These are phyloP conservation scores for Furcasterigmium sp. DNA, from an alignment of 2,329 filamentous ascomycete species.

Conservation along the genomic window DNA sequence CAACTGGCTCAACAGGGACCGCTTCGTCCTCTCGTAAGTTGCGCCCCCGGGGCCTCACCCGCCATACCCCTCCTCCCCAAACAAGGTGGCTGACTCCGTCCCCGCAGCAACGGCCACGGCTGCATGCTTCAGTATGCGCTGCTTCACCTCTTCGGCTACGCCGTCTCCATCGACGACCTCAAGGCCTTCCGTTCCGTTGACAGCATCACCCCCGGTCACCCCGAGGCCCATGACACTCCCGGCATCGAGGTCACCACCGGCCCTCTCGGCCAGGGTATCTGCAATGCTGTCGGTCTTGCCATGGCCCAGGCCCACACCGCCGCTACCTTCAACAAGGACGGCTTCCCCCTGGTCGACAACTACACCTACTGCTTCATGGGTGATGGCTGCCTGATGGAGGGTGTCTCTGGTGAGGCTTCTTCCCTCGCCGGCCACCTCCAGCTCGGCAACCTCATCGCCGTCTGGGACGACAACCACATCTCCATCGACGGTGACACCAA, in stretches of 20 bases:
- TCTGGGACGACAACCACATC: conserved; percentile 99
- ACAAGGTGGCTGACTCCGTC: background rate
- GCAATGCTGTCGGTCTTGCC: conserved; percentile 95
- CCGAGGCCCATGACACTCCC: conserved; percentile 92
- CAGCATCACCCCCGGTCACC: conserved; percentile 89
- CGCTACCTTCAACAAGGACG: conserved; percentile 93
- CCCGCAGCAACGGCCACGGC: conserved; percentile 83
- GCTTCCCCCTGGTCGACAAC: conserved; percentile 88
- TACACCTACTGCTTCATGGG: conserved; percentile 96
- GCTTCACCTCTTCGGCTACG: conserved; percentile 93
- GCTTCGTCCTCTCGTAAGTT: conserved; percentile 97
- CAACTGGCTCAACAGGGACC: conserved; percentile 93
- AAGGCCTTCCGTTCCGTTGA: conserved; percentile 79
- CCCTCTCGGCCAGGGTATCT: conserved; percentile 94
- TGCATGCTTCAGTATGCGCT: conserved; percentile 99
- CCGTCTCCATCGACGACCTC: conserved; percentile 79
- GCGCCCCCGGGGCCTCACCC: background rate
- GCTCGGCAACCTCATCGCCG: conserved; percentile 92
- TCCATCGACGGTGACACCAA: conserved; percentile 93
- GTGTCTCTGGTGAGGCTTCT: conserved; percentile 87
- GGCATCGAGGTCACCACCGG: conserved; percentile 98
- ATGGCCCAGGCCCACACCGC: conserved; percentile 91
- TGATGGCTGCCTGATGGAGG: conserved; percentile 98
- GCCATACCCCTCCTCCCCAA: background rate
- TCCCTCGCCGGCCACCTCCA: conserved; percentile 93